Evolutionary conservation across 768 basidiomycete genomes (phyloP).

Genomic region (Boletus subcaerulescens): DNA sequence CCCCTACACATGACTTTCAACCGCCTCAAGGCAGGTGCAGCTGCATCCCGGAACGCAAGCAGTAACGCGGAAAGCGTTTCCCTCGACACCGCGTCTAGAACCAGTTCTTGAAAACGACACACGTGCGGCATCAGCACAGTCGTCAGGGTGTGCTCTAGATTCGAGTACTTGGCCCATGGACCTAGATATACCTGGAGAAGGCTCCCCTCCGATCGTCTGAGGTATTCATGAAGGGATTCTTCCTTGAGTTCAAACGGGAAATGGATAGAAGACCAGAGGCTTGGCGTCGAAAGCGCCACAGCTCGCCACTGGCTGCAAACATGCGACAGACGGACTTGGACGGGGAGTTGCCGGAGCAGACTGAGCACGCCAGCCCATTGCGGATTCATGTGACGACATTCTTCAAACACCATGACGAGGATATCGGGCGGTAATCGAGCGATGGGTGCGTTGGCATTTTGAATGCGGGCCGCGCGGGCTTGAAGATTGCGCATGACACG

Average conservation of each 20-base stretch:
- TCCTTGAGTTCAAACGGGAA: constrained; percentile 30
- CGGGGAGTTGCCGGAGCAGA: constrained; percentile 31
- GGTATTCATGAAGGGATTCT: constrained; percentile 31
- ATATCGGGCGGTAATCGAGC: constrained; percentile 32
- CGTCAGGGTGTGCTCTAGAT: constrained; percentile 23
- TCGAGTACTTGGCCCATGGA: constrained; percentile 32
- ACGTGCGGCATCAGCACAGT: constrained; percentile 30
- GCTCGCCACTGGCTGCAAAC: constrained; percentile 35
- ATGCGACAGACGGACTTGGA: constrained; percentile 34
- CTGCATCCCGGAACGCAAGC: constrained; percentile 22
- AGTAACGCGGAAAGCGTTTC: constrained; percentile 27
- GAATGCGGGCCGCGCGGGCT: constrained; percentile 30
- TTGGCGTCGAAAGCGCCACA: constrained; percentile 33
- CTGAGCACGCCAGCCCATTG: constrained; percentile 33
- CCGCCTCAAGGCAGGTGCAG: constrained; percentile 25
- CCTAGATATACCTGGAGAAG: constrained; percentile 32
- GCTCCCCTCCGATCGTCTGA: constrained; percentile 30
- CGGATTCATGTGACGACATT: constrained; percentile 29
- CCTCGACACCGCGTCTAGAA: constrained; percentile 30
- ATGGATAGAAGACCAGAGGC: constrained; percentile 35
- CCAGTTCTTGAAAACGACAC: constrained; percentile 26
- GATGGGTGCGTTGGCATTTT: constrained; percentile 28
- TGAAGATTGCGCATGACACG: constrained; percentile 27
- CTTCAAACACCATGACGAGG: constrained; percentile 32
- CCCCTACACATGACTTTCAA: constrained; percentile 32